A percentile compares a stretch with the other conserved stretches of the same genome.
Evolutionary conservation across 75 land plant genomes (phyloP).

Genomic region (Pseudotsuga menziesii): DNA sequence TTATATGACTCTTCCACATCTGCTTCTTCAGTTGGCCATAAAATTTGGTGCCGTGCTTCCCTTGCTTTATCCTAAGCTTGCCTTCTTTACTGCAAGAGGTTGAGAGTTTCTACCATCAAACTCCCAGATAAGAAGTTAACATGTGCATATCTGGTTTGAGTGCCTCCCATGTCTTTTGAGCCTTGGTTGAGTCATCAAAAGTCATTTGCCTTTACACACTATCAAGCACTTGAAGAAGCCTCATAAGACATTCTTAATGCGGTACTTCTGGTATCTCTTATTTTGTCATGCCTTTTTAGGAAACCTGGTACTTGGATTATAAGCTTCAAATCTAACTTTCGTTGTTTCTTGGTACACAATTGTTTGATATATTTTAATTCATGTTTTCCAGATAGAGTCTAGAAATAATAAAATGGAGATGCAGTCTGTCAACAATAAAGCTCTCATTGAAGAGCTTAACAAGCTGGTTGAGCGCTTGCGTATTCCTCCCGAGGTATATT

Average conservation of each 20-base stretch:
- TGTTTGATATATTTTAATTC: neutral
- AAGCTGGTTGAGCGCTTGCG: constrained; percentile 69
- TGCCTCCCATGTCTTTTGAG: too few relatives aligned
- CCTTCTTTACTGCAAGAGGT: too few relatives aligned
- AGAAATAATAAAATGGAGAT: constrained; percentile 95
- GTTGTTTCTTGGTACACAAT: neutral
- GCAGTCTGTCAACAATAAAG: constrained; percentile 82
- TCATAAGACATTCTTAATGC: neutral
- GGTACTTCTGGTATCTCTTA: neutral
- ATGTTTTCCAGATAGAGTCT: constrained; percentile 72
- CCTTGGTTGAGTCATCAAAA: neutral
- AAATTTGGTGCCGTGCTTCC: too few relatives aligned
- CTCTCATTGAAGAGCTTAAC: constrained; percentile 87
- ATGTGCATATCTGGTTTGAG: too few relatives aligned
- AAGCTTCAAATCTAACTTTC: neutral
- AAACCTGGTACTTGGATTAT: neutral
- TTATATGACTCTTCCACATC: too few relatives aligned
- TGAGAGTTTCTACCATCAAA: too few relatives aligned
- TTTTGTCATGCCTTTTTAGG: neutral
- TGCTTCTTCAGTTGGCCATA: too few relatives aligned
- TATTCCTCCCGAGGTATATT: constrained; percentile 78
- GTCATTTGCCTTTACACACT: neutral
- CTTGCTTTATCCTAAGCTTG: too few relatives aligned
- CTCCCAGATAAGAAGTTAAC: too few relatives aligned
- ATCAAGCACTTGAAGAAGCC: neutral